Percentiles rank a stretch among this genome's conserved stretches.
Evolutionary conservation across 768 basidiomycete species (phyloP).

Genomic region (Omphalotus guepiniiformis): DNA sequence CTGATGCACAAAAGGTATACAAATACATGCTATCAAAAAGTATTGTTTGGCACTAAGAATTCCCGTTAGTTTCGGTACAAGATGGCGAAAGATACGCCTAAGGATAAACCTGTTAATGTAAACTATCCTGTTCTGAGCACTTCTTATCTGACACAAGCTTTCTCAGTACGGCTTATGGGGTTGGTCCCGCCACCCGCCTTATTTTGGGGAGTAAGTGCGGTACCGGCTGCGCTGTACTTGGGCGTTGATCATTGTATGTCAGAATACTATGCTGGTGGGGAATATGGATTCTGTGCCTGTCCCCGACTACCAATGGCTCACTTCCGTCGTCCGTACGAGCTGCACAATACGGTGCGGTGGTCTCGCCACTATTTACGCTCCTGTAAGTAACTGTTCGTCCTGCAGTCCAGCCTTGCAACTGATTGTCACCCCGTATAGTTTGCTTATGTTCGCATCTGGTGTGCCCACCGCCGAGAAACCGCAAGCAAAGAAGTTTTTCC

Average conservation of each 20-base stretch:
- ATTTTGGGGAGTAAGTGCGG: conserved; percentile 70
- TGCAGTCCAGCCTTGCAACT: background rate
- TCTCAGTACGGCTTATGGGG: conserved; percentile 47
- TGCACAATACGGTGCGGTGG: conserved; percentile 57
- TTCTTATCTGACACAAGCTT: background rate
- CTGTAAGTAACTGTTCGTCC: conserved; percentile 36
- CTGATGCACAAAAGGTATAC: conserved; percentile 55
- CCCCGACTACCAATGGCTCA: conserved; percentile 48
- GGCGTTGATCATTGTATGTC: too few species aligned
- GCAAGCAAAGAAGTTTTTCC: conserved; percentile 54
- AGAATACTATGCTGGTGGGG: conserved; percentile 67
- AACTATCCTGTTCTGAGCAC: background rate
- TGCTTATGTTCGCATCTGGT: conserved; percentile 65
- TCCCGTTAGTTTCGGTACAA: conserved; percentile 47
- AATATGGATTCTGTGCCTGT: conserved; percentile 56
- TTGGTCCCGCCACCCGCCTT: conserved; percentile 64
- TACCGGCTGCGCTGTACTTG: too few species aligned
- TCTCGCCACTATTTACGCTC: conserved; percentile 62
- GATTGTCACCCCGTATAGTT: conserved; percentile 21
- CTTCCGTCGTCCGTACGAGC: conserved; percentile 37
- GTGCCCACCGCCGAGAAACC: conserved; percentile 70
- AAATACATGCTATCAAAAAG: too few species aligned
- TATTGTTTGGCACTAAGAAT: too few species aligned
- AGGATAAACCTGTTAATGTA: conserved; percentile 45
- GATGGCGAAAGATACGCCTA: conserved; percentile 39